Conservation (phyloP, 1,139 yeast species). For the Yamadazyma atmosphaerica region DNA sequence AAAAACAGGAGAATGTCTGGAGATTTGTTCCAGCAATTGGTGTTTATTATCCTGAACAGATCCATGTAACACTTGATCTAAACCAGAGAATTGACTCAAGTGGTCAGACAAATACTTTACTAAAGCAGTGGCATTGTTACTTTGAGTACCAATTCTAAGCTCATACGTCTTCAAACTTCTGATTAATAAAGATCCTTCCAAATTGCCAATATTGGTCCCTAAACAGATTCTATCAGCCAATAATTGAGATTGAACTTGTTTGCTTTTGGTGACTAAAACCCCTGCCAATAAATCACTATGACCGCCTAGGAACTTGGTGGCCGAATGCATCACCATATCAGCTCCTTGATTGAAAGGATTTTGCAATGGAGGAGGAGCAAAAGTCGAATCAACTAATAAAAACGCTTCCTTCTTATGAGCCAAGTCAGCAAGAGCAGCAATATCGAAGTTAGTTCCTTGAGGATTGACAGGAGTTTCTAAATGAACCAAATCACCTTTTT, state of each 20-base stretch:
- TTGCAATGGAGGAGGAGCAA: constrained; percentile 91
- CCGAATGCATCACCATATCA: constrained; percentile 85
- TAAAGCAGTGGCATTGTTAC: constrained; percentile 60
- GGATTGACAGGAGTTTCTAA: constrained; percentile 91
- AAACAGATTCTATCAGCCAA: constrained; percentile 61
- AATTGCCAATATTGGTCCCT: constrained; percentile 77
- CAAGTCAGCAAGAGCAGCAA: constrained; percentile 57
- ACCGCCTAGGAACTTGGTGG: constrained; percentile 90
- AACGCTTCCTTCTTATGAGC: constrained; percentile 74
- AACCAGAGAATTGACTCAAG: constrained; percentile 43
- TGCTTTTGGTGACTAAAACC: constrained; percentile 61
- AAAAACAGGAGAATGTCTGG: constrained; percentile 75
- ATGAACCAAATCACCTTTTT: constrained; percentile 75
- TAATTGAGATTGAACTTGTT: constrained; percentile 44
- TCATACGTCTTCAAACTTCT: constrained; percentile 82
- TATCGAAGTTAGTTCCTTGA: constrained; percentile 66
- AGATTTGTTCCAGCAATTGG: constrained; percentile 62
- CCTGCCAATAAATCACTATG: constrained; percentile 93
- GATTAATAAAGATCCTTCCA: constrained; percentile 71
- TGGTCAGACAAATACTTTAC: constrained; percentile 60
- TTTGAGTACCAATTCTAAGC: constrained; percentile 66
- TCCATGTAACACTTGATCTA: constrained; percentile 63
- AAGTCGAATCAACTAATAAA: constrained; percentile 78
- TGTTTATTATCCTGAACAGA: constrained; percentile 63
- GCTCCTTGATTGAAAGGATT: constrained; percentile 80